Base-by-base conservation (phyloP, 1,284 basidiomycete genomes). In the Trametes sp. region DNA sequence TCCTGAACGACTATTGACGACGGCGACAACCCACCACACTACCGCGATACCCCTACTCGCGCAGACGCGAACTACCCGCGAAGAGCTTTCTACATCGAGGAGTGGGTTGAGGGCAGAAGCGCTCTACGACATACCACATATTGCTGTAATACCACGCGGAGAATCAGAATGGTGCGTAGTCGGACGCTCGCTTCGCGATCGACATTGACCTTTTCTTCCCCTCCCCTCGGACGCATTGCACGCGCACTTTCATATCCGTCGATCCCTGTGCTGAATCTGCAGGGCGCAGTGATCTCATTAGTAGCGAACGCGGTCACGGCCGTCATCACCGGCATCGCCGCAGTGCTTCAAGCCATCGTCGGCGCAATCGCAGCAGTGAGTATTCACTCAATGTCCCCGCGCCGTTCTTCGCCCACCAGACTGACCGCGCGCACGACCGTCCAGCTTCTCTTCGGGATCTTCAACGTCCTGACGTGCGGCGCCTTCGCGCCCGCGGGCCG, bases 381-480 rank as follows among this genome's bases (percentile, higher is more conserved):
- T 16, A 35, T 23, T 33, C 19, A 7, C 16, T 24, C 31, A 14
- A 41, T 14, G n/a, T 13, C 24, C 33, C 31, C 21, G 1, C 9
- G 2, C 23, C 13, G n/a, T n/a, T 19, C 36, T 19, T 5, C 11
- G 33, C 7, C 9, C 38, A 13, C 11, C 28, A 31, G 46, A 35
- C 45, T 41, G 16, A 41, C 14, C 38, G 4, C 38, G 2, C 16
- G 19, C 16, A 19, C 13, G 4, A 7, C 52, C 23, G 4, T 29
- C 16, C 45, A 61, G 54, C 33, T 61, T 24, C 49, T 61, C 26
- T 57, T 57, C 23, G 60, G 60, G 1, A 52, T 57, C 21, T 61
- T 56, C 60, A 61, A 57, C 54, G 54, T 57, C 33, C 41, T 61
- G 42, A 57, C 60, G 9, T 61, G 60, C 33, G 60, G 60, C 11